Evolutionary conservation across 148 eudicot species (phyloP), one percentile per base, ranked within the genome.

Genomic region (Polygonum aviculare): DNA sequence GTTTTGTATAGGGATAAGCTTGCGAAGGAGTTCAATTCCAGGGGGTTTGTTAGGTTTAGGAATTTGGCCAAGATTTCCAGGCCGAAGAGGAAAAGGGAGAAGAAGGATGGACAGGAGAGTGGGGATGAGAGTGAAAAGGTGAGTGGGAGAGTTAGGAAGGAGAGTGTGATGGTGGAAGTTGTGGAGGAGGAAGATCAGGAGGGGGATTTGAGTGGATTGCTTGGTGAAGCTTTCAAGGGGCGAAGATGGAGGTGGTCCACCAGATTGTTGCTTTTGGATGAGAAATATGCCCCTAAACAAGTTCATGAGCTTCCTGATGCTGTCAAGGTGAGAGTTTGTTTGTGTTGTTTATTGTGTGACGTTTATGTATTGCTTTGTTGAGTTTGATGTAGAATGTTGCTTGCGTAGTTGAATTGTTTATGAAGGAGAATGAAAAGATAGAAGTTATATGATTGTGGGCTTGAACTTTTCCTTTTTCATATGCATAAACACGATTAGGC

Each of bases 191-290:
- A 57, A 2, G 81, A 63, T 26, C 92, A 77, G 78, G 93, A 85
- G 39, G 93, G 79, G 78, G 96, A 88, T 78, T 75, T 92, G 79
- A 85, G 92, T 80, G 87, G 85, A 65, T 84, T 94, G 86, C 81
- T 94, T 18, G 98, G 98, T 75, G 92, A 87, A 60, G 88, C 78
- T 35, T 87, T 90, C 74, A 78, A 62, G 77, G 83, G 88, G 48
- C 79, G 82, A 75, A 87, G 84, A 51, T 94, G 97, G 98, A 87
- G 82, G 71, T 93, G 97, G 12, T 86, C 97, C 14, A 92, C 98
- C 14, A 83, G 98, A 84, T 84, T 94, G 87, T 76, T 94, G 83
- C 93, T 94, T 72, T 87, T 94, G 91, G 98, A 94, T 82, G 98
- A 94, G 62, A 77, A 77, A 69, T 87, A 76, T 72, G 89, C 86